Evolutionary conservation across 352 stramenopile genomes (phyloP), one percentile per base, ranked within the genome.

Genomic region (Globisporangium rhizosaccharum): DNA sequence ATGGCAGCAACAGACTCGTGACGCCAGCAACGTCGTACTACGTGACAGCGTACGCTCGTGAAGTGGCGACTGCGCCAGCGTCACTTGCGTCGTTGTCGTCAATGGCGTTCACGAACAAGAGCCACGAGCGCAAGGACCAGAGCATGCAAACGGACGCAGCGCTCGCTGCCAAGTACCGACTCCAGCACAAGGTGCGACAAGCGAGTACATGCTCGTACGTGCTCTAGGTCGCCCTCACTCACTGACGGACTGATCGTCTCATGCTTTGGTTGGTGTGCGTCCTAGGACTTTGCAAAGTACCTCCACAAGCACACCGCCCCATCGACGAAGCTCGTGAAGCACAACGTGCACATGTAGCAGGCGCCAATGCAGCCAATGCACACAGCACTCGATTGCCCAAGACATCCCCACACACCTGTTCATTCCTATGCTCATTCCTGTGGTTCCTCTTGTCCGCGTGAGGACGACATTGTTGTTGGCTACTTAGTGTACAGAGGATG

Each of bases 211-310:
- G 20, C 28, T 23, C 15, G 23, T 3, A 11, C 8, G 9, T 50
- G 23, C 44, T 45, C 30, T 20, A 26, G 18, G 18, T 48, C 17
- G 18, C n/a, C 15, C 1, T 53, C 12, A 57, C 51, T 51, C 23
- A 23, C 18, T 53, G 11, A 20, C 17, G 14, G 5, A 46, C 33
- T 14, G 47, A 26, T 63, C 18, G 28, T 26, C 51, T 1, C 25
- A 23, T 36, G 20, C 67, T 49, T 8, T 47, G 41, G 41, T 45
- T 18, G 39, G 11, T 45, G 39, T 45, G 39, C 15, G 41, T 47
- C 15, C 41, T 47, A 84, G 63, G 72, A 84, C 30, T 76, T 70
- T 42, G 56, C 63, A 14, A 80, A 82, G 58, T 82, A 85, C 52
- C 59, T 81, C 45, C 41, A 53, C 14, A 77, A 72, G 45, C 68